Percentiles rank a stretch among this genome's conserved stretches.
phyloP scores from a whole-genome alignment of 2,329 filamentous ascomycete genomes.

The Exophiala sp. region DNA sequence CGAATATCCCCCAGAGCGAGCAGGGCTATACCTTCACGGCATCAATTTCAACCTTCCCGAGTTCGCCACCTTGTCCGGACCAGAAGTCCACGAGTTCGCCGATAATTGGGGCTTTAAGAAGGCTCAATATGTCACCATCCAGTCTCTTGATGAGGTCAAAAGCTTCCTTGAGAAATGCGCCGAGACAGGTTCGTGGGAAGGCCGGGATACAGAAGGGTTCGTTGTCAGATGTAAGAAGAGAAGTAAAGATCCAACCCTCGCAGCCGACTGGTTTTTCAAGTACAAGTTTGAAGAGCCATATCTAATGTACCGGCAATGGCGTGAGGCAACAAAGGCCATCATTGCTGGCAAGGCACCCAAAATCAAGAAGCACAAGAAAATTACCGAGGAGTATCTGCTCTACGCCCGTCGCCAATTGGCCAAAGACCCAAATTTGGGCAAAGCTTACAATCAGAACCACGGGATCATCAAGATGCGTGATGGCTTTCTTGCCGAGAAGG shows the following conservation, averaged over 20 bases:
- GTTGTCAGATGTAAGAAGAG: slow-evolving; percentile 80
- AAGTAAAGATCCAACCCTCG: slow-evolving; percentile 41
- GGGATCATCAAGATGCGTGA: slow-evolving; percentile 89
- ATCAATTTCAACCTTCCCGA: slow-evolving; percentile 92
- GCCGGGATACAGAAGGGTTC: slow-evolving; percentile 92
- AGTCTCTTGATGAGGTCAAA: slow-evolving; percentile 68
- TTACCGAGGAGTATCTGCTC: slow-evolving; percentile 83
- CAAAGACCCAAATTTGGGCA: slow-evolving; percentile 60
- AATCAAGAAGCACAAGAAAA: slow-evolving; percentile 78
- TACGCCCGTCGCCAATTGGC: slow-evolving; percentile 72
- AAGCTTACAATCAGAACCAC: slow-evolving; percentile 77
- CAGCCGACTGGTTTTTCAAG: slow-evolving; percentile 96
- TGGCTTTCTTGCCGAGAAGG: slow-evolving; percentile 76
- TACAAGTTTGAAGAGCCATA: slow-evolving; percentile 99
- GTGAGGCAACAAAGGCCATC: slow-evolving; percentile 87
- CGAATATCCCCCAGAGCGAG: slow-evolving; percentile 72
- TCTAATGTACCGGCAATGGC: slow-evolving; percentile 97
- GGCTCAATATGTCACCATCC: slow-evolving; percentile 70
- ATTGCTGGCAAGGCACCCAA: slow-evolving; percentile 69
- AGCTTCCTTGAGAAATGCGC: slow-evolving; percentile 76
- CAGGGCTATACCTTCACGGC: slow-evolving; percentile 90
- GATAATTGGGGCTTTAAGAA: slow-evolving; percentile 91
- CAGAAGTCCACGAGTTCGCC: slow-evolving; percentile 82
- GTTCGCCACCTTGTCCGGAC: slow-evolving; percentile 79
- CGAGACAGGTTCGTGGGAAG: slow-evolving; percentile 82